Percentiles rank a stretch among this genome's conserved stretches.
Evolutionary conservation across 1,284 basidiomycete genomes (phyloP).

Genomic region (Melampsora larici-populina): DNA sequence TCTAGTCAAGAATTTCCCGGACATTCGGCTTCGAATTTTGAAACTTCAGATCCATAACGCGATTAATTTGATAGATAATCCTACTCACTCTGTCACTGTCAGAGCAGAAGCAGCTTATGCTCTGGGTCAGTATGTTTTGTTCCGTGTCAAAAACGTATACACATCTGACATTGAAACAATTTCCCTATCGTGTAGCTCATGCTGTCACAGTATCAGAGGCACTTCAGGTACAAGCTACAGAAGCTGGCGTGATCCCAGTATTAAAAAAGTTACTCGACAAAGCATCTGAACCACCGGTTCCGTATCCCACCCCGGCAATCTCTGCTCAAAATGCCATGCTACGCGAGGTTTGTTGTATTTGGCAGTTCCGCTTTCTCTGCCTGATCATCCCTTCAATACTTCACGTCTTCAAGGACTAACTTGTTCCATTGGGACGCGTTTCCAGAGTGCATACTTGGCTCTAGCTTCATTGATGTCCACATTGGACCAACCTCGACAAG

Average conservation of each 20-base stretch:
- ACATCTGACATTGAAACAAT: not conserved
- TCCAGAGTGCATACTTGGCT: conserved; percentile 38
- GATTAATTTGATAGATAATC: conserved; percentile 33
- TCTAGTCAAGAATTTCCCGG: conserved; percentile 33
- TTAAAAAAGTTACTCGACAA: conserved; percentile 39
- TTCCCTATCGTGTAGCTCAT: conserved; percentile 15
- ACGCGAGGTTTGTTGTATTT: conserved; percentile 17
- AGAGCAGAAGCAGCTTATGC: conserved; percentile 40
- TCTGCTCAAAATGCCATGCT: conserved; percentile 41
- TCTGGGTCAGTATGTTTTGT: conserved; percentile 25
- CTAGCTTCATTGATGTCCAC: conserved; percentile 40
- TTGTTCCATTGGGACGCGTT: not conserved
- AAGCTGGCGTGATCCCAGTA: conserved; percentile 23
- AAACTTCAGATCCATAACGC: conserved; percentile 24
- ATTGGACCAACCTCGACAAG: conserved; percentile 56
- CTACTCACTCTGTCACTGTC: conserved; percentile 16
- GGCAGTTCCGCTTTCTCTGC: not conserved
- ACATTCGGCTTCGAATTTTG: conserved; percentile 30
- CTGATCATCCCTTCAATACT: not conserved
- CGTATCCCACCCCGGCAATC: conserved; percentile 34
- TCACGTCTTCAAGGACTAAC: not conserved
- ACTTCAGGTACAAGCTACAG: conserved; percentile 21
- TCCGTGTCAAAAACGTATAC: not conserved
- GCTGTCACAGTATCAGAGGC: conserved; percentile 39
- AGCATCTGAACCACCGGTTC: conserved; percentile 31